phyloP scores from a whole-genome alignment of 306 rosid genomes.

The Medicago ruthenica region DNA sequence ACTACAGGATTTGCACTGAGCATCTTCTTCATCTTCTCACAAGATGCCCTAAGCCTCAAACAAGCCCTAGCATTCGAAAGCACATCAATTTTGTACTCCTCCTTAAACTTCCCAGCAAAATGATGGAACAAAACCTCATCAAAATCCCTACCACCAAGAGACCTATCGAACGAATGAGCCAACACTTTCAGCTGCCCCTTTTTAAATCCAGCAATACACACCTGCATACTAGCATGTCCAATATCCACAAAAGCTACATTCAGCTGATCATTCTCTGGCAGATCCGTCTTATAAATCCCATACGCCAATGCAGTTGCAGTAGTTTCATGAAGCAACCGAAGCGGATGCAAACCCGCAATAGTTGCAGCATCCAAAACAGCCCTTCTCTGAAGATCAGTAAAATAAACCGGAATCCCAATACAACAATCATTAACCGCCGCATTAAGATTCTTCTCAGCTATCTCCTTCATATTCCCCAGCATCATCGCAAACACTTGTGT shows the following conservation, averaged over 20 bases:
- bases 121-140: constrained; percentile 84
- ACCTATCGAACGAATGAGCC: constrained; percentile 81
- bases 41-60: constrained; percentile 81
- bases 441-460: constrained; percentile 78
- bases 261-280: constrained; percentile 79
- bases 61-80: constrained; percentile 81
- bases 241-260: constrained; percentile 93
- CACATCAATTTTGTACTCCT: constrained; percentile 85
- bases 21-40: constrained; percentile 93
- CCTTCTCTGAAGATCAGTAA: constrained; percentile 92
- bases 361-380: constrained; percentile 89
- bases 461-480: constrained; percentile 73
- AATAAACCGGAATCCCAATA: constrained; percentile 90
- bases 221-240: constrained; percentile 98
- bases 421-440: constrained; percentile 89
- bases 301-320: constrained; percentile 95
- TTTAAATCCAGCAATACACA: constrained; percentile 89
- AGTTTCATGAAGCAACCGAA: constrained; percentile 84
- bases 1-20: constrained; percentile 94
- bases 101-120: constrained; percentile 81
- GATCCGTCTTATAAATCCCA: constrained; percentile 92
- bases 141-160: constrained; percentile 94
- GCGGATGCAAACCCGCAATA: constrained; percentile 91
- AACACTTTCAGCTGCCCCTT: constrained; percentile 88
- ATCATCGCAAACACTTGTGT: constrained; percentile 88